Evolutionary conservation across 805 yeast genomes (phyloP), one percentile per base, ranked within the genome.

Genomic region (Wickerhamomyces silvicola): DNA sequence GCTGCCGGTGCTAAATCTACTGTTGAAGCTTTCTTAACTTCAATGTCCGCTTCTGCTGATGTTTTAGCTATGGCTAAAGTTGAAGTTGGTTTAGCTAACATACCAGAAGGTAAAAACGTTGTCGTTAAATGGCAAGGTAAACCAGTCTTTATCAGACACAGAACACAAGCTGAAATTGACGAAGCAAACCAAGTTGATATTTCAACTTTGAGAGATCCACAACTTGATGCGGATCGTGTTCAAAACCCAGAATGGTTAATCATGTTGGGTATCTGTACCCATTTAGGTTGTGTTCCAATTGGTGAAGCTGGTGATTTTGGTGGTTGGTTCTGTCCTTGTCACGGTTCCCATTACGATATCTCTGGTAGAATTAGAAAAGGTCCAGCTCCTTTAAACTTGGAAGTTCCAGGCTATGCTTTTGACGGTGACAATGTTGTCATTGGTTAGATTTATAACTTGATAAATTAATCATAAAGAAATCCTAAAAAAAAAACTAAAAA

Each of bases 311-410:
- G 99, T 70, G 99, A 92, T 67, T 92, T 76, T 54, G 97, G 97
- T 63, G 99, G 99, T 63, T 92, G 99, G 99, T 92, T 92, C 90
- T 92, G 98, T 69, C 98, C 99, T 48, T 92, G 98, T 74, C 99
- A 94, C 75, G 99, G 98, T 77, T 90, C 97, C 60, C 98, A 94
- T 68, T 92, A 92, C 69, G 98, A 92, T 70, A 94, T 94, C 70
- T 88, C 97, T 45, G 99, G 99, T 66, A 90, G 99, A 81, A 90
- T 92, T 62, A 86, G 99, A 80, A 90, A 78, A 72, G 99, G 99
- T 53, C 99, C 99, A 53, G 99, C 99, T 60, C 99, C 99, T 59
- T 77, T 86, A 66, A 92, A 92, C 75, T 78, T 92, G 72, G 98
- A 92, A 73, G 74, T 92, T 54, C 99, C 99, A 53, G 71, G 75